Percentiles rank a stretch among this genome's conserved stretches.
These are phyloP conservation scores for Penicillium sp. DNA, from an alignment of 2,329 filamentous ascomycete genomes.

Conservation along the genomic window DNA sequence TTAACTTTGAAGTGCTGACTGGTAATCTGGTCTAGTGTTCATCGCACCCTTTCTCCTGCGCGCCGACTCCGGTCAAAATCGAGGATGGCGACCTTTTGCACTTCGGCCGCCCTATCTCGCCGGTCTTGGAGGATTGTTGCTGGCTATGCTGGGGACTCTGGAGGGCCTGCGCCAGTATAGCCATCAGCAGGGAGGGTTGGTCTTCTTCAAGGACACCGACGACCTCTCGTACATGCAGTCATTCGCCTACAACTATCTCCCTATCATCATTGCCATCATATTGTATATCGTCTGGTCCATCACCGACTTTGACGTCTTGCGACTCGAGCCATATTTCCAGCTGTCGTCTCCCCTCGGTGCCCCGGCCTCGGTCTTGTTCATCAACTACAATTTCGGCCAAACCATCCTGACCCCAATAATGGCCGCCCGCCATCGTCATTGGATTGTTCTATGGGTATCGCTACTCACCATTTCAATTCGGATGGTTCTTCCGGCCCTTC, in stretches of 20 bases:
- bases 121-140: slow-evolving; percentile 21
- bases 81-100: slow-evolving; percentile 32
- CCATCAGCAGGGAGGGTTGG: slow-evolving; percentile 23
- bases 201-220: slow-evolving; percentile 28
- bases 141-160: slow-evolving; percentile 20
- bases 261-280: slow-evolving; percentile 42
- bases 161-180: slow-evolving; percentile 31
- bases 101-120: slow-evolving; percentile 29
- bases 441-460: slow-evolving; percentile 30
- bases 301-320: slow-evolving; percentile 47
- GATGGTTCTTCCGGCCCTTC: slow-evolving; percentile 30
- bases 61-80: slow-evolving; percentile 4
- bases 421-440: slow-evolving; percentile 29
- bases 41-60: slow-evolving; percentile 9
- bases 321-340: slow-evolving; percentile 47
- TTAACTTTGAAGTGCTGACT: slow-evolving; percentile 2
- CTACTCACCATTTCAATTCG: slow-evolving; percentile 30
- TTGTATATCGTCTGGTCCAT: slow-evolving; percentile 47
- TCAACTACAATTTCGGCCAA: slow-evolving; percentile 37
- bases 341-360: slow-evolving; percentile 30
- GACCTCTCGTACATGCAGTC: slow-evolving; percentile 25
- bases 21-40: slow-evolving; percentile 4
- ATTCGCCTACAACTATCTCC: slow-evolving; percentile 38
- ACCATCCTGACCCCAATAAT: slow-evolving; percentile 31
- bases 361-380: slow-evolving; percentile 31